A percentile compares a stretch with the other conserved stretches of the same genome.
phyloP scores from a whole-genome alignment of 1,284 basidiomycete genomes.

The Erythrobasidium hasegawianum region DNA sequence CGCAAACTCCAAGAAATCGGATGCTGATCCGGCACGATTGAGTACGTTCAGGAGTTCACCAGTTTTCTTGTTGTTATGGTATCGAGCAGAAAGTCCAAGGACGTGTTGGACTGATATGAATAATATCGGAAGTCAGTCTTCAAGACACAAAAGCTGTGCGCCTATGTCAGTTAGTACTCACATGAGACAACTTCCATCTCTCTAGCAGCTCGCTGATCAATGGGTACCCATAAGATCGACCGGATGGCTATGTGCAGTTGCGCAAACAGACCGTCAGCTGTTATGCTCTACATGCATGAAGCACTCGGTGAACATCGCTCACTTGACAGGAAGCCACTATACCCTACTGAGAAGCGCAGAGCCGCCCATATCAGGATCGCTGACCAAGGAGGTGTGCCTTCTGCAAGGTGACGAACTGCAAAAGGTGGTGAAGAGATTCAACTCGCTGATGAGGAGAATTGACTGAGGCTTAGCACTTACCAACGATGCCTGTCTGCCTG shows the following conservation, averaged over 20 bases:
- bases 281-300: neutral
- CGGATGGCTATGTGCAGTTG: neutral
- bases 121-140: neutral
- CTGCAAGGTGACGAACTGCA: no score
- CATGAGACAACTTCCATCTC: conserved; percentile 11
- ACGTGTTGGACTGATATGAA: conserved; percentile 57
- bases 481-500: conserved; percentile 64
- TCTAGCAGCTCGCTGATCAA: neutral
- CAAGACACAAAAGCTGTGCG: neutral
- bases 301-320: neutral
- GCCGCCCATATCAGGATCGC: conserved; percentile 10
- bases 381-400: neutral
- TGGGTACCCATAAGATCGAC: conserved; percentile 5
- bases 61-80: conserved; percentile 69
- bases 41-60: conserved; percentile 63
- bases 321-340: neutral
- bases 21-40: neutral
- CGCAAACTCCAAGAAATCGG: neutral
- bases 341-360: neutral
- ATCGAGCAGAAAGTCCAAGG: conserved; percentile 75
- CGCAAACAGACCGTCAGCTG: neutral
- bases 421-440: no score
- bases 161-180: neutral
- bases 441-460: neutral
- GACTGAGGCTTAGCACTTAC: conserved; percentile 61